Conservation (phyloP, 1,139 yeast species). For the Yamadazyma friedrichii region DNA sequence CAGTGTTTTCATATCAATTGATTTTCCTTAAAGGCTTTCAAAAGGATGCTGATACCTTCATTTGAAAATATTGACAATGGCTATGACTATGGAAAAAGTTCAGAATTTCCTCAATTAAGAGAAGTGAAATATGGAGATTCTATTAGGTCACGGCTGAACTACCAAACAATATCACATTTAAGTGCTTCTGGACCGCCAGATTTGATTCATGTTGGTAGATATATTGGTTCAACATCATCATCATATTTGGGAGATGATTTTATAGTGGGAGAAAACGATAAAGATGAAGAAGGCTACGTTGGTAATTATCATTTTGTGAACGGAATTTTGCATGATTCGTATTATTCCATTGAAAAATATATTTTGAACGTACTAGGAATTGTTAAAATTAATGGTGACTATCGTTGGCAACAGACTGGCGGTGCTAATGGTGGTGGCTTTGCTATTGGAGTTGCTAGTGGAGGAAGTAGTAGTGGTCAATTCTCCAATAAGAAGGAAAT, state of each 20-base stretch:
- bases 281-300: conserved; percentile 40
- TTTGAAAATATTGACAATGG: not conserved
- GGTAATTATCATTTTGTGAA: conserved; percentile 42
- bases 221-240: conserved; percentile 32
- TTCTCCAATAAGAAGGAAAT: conserved; percentile 27
- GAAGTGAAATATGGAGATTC: conserved; percentile 13
- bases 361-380: conserved; percentile 30
- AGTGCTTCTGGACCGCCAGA: conserved; percentile 36
- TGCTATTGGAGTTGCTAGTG: not conserved
- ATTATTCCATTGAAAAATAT: conserved; percentile 29
- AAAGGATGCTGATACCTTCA: not conserved
- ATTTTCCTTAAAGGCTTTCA: too few relatives aligned
- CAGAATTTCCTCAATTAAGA: conserved; percentile 14
- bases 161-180: conserved; percentile 8
- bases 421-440: too few relatives aligned
- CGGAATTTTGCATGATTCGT: conserved; percentile 28
- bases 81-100: conserved; percentile 8
- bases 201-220: conserved; percentile 40
- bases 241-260: conserved; percentile 32
- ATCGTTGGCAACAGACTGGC: too few relatives aligned
- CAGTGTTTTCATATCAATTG: not conserved
- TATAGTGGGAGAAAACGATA: conserved; percentile 12
- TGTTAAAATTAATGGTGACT: conserved; percentile 17
- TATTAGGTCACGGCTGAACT: conserved; percentile 11
- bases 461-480: conserved; percentile 11